phyloP scores from a whole-genome alignment of 768 basidiomycete genomes.

The Pholiota molesta region DNA sequence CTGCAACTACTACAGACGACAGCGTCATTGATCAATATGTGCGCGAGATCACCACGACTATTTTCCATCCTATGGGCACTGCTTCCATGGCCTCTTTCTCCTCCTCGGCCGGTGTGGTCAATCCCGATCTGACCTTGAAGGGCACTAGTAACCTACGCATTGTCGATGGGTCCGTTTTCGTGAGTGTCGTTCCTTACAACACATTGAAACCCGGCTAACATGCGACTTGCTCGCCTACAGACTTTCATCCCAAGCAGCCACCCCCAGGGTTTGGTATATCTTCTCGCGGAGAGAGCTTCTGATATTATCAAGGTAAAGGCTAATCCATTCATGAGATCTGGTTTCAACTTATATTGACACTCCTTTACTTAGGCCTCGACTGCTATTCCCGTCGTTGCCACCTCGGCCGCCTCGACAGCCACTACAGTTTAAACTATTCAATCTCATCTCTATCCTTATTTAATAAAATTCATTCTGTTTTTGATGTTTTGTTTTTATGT shows the following conservation, averaged over 20 bases:
- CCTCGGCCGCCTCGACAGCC: background rate
- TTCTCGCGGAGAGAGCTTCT: slow-evolving; percentile 37
- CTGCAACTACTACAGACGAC: slow-evolving; percentile 23
- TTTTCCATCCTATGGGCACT: slow-evolving; percentile 34
- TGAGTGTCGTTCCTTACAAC: slow-evolving; percentile 18
- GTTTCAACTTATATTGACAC: background rate
- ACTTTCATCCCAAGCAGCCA: slow-evolving; percentile 32
- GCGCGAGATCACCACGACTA: slow-evolving; percentile 20
- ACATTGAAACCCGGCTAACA: background rate
- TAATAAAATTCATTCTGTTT: background rate
- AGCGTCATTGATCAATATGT: slow-evolving; percentile 27
- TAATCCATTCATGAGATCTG: background rate
- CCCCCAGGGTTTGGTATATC: slow-evolving; percentile 36
- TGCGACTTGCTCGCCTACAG: slow-evolving; percentile 9
- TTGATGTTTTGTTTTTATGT: background rate
- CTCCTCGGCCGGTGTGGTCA: slow-evolving; percentile 31
- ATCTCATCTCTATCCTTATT: background rate
- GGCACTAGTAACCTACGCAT: slow-evolving; percentile 33
- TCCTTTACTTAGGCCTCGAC: background rate
- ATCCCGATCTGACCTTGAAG: slow-evolving; percentile 36
- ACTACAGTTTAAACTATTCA: background rate
- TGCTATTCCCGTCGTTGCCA: background rate
- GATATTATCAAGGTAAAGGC: slow-evolving; percentile 22
- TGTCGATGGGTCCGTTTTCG: slow-evolving; percentile 40
- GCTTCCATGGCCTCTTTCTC: slow-evolving; percentile 28